A percentile compares a stretch with the other conserved stretches of the same genome.
Evolutionary conservation across 148 eudicot species (phyloP).

Genomic region (Arctostaphylos glauca): DNA sequence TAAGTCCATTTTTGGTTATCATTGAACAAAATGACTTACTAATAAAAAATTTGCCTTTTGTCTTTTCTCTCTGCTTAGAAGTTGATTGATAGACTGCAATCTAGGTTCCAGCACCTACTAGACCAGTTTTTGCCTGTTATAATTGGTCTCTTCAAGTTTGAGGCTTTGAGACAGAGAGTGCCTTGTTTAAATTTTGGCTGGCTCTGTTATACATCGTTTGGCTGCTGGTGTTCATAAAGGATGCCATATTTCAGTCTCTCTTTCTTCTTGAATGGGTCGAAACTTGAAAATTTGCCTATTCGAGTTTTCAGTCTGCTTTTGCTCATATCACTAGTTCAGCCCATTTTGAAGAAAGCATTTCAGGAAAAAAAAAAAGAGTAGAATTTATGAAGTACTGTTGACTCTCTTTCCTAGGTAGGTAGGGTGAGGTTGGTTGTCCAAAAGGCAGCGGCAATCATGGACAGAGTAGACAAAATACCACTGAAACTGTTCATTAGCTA

Average conservation of each 20-base stretch:
- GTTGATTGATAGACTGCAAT: neutral
- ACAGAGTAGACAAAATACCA: neutral
- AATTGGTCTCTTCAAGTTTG: neutral
- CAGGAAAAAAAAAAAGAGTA: neutral
- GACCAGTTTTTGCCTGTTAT: neutral
- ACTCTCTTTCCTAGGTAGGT: neutral
- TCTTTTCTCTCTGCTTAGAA: neutral
- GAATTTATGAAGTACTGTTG: neutral
- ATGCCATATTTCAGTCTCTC: neutral
- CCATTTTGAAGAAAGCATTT: neutral
- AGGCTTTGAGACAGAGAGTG: neutral
- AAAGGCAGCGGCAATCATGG: neutral
- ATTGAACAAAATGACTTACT: neutral
- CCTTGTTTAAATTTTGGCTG: neutral
- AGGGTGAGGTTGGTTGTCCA: neutral
- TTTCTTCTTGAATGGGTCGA: neutral
- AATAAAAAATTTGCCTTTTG: neutral
- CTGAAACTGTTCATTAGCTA: neutral
- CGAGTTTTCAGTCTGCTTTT: neutral
- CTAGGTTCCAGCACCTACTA: neutral
- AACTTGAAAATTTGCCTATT: neutral
- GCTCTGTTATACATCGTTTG: neutral
- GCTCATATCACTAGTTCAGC: neutral
- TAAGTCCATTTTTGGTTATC: neutral
- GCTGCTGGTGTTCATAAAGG: neutral